A percentile compares a stretch with the other conserved stretches of the same genome.
Evolutionary conservation across 345 rosid genomes (phyloP).

Genomic region (Citrus mangshanensis): DNA sequence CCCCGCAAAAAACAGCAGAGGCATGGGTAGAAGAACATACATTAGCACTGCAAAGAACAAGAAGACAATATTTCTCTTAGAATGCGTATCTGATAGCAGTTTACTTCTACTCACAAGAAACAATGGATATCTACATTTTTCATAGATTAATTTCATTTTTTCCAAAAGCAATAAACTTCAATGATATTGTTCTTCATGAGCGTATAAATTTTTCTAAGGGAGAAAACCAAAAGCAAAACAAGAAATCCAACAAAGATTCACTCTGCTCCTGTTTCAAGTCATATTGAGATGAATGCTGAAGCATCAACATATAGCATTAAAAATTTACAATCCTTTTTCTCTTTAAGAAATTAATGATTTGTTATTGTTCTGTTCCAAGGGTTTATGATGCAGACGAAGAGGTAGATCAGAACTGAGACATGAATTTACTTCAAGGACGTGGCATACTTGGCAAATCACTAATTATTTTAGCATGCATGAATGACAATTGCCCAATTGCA

Average conservation of each 20-base stretch:
- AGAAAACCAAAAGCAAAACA: background rate
- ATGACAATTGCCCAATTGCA: background rate
- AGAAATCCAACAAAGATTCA: background rate
- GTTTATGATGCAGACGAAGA: background rate
- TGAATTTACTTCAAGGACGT: background rate
- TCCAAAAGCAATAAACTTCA: background rate
- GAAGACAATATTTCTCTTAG: background rate
- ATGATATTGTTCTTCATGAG: background rate
- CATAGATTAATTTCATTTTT: background rate
- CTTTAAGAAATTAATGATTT: background rate
- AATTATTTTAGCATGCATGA: no score
- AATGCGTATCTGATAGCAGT: background rate
- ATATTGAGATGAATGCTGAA: background rate
- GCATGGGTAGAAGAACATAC: slow-evolving; percentile 97
- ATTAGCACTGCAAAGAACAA: slow-evolving; percentile 59
- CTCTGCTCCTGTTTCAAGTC: background rate
- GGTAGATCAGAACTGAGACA: background rate
- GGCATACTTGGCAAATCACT: background rate
- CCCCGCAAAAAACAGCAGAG: slow-evolving; percentile 77
- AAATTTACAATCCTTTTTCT: background rate
- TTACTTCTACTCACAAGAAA: background rate
- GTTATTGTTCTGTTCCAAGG: background rate
- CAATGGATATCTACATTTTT: background rate
- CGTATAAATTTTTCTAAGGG: background rate
- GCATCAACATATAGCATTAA: background rate